Base-by-base conservation (phyloP, 176 grass and related monocot species). In the Aegilops sharonensis region DNA sequence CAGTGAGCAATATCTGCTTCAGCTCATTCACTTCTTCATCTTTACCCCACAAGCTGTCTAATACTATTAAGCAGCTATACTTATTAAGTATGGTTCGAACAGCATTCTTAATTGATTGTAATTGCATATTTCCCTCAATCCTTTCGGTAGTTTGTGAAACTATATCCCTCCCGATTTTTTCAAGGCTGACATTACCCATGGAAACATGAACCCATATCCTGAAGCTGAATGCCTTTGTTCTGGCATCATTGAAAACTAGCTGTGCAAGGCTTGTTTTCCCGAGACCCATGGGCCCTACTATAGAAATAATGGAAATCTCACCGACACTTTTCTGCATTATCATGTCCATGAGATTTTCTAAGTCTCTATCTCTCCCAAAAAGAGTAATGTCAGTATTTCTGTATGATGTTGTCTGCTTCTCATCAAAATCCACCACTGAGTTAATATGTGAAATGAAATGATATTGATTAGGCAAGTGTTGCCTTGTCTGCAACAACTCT, bases 141-240 rank as follows among this genome's bases (percentile, higher is more conserved):
- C 9, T 85, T 89, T 89, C 77, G 14, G 43, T 59, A 75, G 87
- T 75, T 75, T 89, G 87, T 31, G 35, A 75, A 85, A 90, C 63
- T 72, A 86, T 77, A 72, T 87, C 85, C 81, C 64, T 85, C 42
- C 80, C 88, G 40, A 90, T 84, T 81, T 76, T 90, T 70, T 90
- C 47, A 59, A 84, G 37, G 75, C 66, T 90, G 81, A 90, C 48
- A 78, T 72, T 78, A 23, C 87, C 87, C 84, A 87, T 89, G 63
- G 91, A 87, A 23, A 89, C 68, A 81, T 89, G 88, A 70, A 93
- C 59, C 91, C 91, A 93, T 85, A 89, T 89, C 32, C 77, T 84
- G 61, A 77, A 45, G 5, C 6, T 77, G 83, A 90, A 93, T 34
- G 11, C 32, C 36, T 77, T 60, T 72, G 72, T 84, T 70, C 75